Evolutionary conservation across 345 rosid species (phyloP).

Genomic region (Brassica cretica): DNA sequence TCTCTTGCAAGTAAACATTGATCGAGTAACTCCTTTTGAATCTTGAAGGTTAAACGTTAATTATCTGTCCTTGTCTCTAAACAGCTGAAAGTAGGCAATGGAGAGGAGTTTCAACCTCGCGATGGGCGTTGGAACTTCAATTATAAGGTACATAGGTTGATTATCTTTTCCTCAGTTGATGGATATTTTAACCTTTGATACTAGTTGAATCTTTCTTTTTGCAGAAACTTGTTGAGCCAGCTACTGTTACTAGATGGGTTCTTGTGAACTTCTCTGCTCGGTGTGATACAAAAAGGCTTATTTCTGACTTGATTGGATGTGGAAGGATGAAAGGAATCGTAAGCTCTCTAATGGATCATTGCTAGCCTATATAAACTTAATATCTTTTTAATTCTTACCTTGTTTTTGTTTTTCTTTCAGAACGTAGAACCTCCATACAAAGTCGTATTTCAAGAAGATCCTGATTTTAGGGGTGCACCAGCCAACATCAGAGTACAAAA

Average conservation of each 20-base stretch:
- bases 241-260: conserved; percentile 61
- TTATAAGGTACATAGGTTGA: conserved; percentile 52
- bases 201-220: background rate
- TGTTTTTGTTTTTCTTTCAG: conserved; percentile 20
- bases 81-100: conserved; percentile 74
- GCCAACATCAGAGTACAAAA: conserved; percentile 66
- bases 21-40: too few relatives aligned
- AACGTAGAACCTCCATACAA: background rate
- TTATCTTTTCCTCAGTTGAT: too few relatives aligned
- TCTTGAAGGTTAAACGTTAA: too few relatives aligned
- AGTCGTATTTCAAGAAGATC: conserved; percentile 48
- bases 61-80: background rate
- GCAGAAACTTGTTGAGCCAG: conserved; percentile 68
- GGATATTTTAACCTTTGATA: too few relatives aligned
- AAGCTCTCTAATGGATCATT: conserved; percentile 36
- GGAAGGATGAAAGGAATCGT: conserved; percentile 78
- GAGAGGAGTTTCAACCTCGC: conserved; percentile 57
- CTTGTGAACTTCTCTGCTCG: conserved; percentile 77
- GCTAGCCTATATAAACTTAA: too few relatives aligned
- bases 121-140: conserved; percentile 89
- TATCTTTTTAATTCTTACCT: too few relatives aligned
- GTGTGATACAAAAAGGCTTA: conserved; percentile 50
- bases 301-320: conserved; percentile 51
- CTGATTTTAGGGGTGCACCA: conserved; percentile 49
- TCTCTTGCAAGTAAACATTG: too few relatives aligned